These are phyloP conservation scores for Oryza brachyantha DNA, from an alignment of 176 grass and related monocot species.

Conservation along the genomic window DNA sequence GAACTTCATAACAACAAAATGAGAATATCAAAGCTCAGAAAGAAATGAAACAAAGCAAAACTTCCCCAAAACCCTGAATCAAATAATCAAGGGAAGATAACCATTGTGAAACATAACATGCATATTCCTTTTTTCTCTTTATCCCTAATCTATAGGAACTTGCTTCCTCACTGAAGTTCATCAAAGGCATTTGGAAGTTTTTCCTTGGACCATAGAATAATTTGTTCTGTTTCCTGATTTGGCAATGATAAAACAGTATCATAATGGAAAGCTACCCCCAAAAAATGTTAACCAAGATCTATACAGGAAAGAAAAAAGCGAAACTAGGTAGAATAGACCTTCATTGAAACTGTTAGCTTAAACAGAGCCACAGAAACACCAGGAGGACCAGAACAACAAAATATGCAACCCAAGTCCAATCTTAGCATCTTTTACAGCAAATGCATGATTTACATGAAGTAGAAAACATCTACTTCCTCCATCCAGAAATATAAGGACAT, in stretches of 20 bases:
- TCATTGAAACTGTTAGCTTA: no score
- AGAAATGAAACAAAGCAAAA: conserved; percentile 23
- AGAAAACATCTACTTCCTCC: conserved; percentile 13
- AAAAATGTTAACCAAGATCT: background rate
- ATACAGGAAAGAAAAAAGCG: background rate
- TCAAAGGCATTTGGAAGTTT: conserved; percentile 11
- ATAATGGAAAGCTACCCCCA: background rate
- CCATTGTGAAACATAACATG: background rate
- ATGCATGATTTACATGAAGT: background rate
- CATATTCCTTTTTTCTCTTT: background rate
- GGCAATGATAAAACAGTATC: background rate
- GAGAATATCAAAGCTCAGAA: background rate
- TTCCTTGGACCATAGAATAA: background rate
- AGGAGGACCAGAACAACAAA: background rate
- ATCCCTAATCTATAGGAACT: conserved; percentile 23
- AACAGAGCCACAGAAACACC: background rate
- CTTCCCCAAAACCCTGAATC: background rate
- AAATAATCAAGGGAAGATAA: conserved; percentile 20
- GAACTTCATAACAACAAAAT: conserved; percentile 14
- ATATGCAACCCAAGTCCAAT: background rate
- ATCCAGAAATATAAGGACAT: no score
- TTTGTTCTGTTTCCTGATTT: conserved; percentile 15
- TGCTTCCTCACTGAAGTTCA: conserved; percentile 16
- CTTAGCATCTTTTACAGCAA: background rate
- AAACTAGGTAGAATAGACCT: background rate